These are phyloP conservation scores for Encephalitozoon cuniculi DNA, from an alignment of 371 early-diverging fungal species.

Conservation along the genomic window DNA sequence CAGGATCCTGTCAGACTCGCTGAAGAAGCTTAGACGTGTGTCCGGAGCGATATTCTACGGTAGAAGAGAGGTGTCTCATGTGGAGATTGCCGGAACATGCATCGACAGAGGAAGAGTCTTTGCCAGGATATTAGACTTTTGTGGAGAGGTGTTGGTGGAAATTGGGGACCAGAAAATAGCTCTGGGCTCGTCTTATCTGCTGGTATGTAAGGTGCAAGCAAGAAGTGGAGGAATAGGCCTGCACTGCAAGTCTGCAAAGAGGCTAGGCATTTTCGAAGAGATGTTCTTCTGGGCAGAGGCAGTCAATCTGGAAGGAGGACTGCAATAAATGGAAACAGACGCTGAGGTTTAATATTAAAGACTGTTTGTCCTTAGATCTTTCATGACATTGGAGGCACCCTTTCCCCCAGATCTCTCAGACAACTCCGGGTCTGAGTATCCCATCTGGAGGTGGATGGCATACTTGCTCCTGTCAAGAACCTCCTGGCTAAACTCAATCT, in stretches of 20 bases:
- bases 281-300: conserved; percentile 26
- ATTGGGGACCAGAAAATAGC: not conserved
- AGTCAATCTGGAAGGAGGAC: not conserved
- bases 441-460: conserved; percentile 46
- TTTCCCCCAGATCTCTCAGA: not conserved
- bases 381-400: not conserved
- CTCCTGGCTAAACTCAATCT: conserved; percentile 51
- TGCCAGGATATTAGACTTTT: conserved; percentile 15
- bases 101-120: not conserved
- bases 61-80: not conserved
- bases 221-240: not conserved
- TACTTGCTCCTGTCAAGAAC: conserved; percentile 52
- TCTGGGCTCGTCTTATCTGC: not conserved
- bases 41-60: not conserved
- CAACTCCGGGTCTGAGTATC: conserved; percentile 12
- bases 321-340: not conserved
- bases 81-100: conserved; percentile 16
- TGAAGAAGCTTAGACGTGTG: not conserved
- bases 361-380: not conserved
- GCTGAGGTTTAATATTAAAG: not conserved
- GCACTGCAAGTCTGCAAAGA: not conserved
- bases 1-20: not conserved
- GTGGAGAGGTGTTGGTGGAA: conserved; percentile 12
- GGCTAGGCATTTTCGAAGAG: conserved; percentile 5
- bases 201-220: conserved; percentile 8